Evolutionary conservation across 2,329 filamentous ascomycete species (phyloP).

Genomic region (Septoria linicola): DNA sequence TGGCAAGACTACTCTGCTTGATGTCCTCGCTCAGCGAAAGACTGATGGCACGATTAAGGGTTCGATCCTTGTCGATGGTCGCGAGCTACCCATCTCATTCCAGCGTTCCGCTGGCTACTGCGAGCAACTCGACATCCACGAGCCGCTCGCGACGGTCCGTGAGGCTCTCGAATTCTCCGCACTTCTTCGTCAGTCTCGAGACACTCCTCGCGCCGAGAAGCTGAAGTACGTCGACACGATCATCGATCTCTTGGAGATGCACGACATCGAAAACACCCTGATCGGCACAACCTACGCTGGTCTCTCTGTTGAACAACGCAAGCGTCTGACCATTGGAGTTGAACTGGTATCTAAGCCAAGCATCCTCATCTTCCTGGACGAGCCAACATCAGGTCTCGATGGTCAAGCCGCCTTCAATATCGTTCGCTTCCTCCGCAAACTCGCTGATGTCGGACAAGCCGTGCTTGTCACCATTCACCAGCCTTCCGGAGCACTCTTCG

Average conservation of each 20-base stretch:
- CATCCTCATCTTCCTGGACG: constrained; percentile 65
- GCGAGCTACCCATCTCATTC: constrained; percentile 45
- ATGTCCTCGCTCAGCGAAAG: constrained; percentile 46
- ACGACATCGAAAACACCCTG: constrained; percentile 63
- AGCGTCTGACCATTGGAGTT: constrained; percentile 57
- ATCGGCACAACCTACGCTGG: constrained; percentile 61
- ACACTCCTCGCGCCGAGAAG: constrained; percentile 61
- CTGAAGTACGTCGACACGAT: constrained; percentile 67
- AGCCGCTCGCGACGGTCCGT: constrained; percentile 64
- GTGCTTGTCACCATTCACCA: constrained; percentile 69
- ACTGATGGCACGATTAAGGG: constrained; percentile 47
- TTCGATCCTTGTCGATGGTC: constrained; percentile 48
- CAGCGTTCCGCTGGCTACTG: constrained; percentile 56
- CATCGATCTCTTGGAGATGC: constrained; percentile 63
- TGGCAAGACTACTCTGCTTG: constrained; percentile 43
- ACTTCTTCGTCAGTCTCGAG: constrained; percentile 59
- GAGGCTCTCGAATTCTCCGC: constrained; percentile 67
- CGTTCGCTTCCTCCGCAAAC: constrained; percentile 64
- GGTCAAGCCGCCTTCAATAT: constrained; percentile 67
- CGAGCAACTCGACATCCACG: constrained; percentile 67
- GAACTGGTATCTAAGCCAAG: constrained; percentile 59
- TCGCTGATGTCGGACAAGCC: constrained; percentile 65
- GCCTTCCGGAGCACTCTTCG: constrained; percentile 65
- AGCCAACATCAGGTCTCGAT: constrained; percentile 58
- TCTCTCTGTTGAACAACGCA: constrained; percentile 54